These are phyloP conservation scores for Mycena capillaripes DNA, from an alignment of 768 basidiomycete species.

Conservation along the genomic window DNA sequence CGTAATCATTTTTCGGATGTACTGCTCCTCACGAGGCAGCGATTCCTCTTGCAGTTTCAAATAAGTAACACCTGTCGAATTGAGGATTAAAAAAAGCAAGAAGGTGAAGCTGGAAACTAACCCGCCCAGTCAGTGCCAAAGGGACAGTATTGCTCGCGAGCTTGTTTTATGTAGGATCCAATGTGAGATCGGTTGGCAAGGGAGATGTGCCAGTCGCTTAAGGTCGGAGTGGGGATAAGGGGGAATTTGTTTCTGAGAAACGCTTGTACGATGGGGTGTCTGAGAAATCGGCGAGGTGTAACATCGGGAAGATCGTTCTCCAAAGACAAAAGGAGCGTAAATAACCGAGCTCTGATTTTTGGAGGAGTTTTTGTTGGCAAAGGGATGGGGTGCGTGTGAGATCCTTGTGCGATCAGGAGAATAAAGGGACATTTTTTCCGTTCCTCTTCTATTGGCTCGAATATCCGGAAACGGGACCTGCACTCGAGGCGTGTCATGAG, in stretches of 20 bases:
- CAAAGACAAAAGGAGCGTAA: slow-evolving; percentile 25
- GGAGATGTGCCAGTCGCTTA: slow-evolving; percentile 35
- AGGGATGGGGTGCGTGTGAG: slow-evolving; percentile 40
- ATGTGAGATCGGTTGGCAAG: slow-evolving; percentile 4
- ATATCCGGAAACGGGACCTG: slow-evolving; percentile 7
- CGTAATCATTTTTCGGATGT: too few relatives aligned
- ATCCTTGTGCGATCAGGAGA: slow-evolving; percentile 25
- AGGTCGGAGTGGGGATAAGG: slow-evolving; percentile 20
- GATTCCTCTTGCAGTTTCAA: not conserved
- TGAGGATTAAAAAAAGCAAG: not conserved
- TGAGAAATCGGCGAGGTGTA: slow-evolving; percentile 40
- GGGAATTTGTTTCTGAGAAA: slow-evolving; percentile 34
- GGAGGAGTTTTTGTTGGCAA: slow-evolving; percentile 40
- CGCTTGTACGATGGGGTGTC: slow-evolving; percentile 37
- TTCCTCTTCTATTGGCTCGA: slow-evolving; percentile 28
- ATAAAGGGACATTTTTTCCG: slow-evolving; percentile 31
- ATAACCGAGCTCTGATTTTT: slow-evolving; percentile 12
- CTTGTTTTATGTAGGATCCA: not conserved
- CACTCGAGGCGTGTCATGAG: not conserved
- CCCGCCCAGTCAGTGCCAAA: slow-evolving; percentile 1
- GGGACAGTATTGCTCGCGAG: not conserved
- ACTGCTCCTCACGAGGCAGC: too few relatives aligned
- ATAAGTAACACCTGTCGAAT: not conserved
- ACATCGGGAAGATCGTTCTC: slow-evolving; percentile 40
- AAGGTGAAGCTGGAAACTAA: not conserved